These are phyloP conservation scores for Chenopodium quinoa DNA, from an alignment of 148 eudicot species.

Conservation along the genomic window DNA sequence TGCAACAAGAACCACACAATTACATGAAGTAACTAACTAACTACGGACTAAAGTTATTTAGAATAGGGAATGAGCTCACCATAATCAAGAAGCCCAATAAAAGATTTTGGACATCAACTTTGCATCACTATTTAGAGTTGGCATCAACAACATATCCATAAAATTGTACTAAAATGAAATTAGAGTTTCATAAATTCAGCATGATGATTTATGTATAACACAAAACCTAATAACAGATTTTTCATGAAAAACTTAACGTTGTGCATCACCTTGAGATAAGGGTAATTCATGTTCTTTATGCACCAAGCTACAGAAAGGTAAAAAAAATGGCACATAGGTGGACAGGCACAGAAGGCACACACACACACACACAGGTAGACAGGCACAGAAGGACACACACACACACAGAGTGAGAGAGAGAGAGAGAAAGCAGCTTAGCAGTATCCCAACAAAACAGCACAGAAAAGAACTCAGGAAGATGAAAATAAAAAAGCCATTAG, in stretches of 20 bases:
- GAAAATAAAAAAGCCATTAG: background rate
- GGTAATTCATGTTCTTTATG: background rate
- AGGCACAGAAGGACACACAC: too few relatives aligned
- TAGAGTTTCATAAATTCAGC: background rate
- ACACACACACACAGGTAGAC: too few relatives aligned
- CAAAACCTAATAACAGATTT: background rate
- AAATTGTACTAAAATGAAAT: background rate
- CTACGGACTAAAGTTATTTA: background rate
- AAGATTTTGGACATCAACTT: background rate
- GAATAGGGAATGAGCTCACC: background rate
- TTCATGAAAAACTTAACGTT: background rate
- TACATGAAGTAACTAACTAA: background rate
- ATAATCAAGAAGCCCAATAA: background rate
- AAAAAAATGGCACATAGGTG: background rate
- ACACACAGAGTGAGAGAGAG: too few relatives aligned
- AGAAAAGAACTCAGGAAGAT: background rate
- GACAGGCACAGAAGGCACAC: too few relatives aligned
- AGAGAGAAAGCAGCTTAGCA: background rate
- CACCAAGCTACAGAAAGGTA: background rate
- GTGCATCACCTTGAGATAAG: background rate
- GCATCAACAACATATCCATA: background rate
- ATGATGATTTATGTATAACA: background rate
- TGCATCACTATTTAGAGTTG: background rate
- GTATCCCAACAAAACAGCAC: background rate
- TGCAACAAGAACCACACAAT: background rate